Conservation (phyloP, 768 basidiomycete species). For the Russula abietina region DNA sequence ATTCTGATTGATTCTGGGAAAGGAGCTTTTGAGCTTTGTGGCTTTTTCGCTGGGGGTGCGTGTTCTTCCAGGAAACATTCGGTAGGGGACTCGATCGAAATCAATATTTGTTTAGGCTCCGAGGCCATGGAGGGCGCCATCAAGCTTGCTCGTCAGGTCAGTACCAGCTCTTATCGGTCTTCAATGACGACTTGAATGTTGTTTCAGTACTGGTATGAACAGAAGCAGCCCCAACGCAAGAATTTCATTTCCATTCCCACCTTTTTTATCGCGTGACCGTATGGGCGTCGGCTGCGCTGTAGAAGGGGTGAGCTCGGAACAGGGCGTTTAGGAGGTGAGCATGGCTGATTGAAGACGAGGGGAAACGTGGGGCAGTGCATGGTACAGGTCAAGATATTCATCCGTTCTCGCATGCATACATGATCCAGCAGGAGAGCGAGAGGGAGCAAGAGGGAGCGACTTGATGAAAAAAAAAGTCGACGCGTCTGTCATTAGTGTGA, state of each 20-base stretch:
- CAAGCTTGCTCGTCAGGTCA: conserved; percentile 73
- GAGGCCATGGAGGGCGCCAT: conserved; percentile 88
- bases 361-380: no score
- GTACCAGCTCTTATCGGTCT: conserved; percentile 12
- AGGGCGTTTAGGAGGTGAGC: no score
- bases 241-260: conserved; percentile 87
- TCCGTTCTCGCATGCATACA: no score
- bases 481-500: no score
- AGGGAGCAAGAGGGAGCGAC: no score
- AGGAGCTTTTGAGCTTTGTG: conserved; percentile 66
- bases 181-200: not conserved
- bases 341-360: no score
- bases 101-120: conserved; percentile 46
- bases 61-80: not conserved
- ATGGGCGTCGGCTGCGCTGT: no score
- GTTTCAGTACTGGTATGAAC: conserved; percentile 64
- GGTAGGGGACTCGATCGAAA: not conserved
- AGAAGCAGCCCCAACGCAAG: conserved; percentile 58
- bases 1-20: conserved; percentile 57
- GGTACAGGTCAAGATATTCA: no score
- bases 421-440: no score
- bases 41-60: conserved; percentile 72
- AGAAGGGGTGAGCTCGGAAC: no score
- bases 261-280: no score
- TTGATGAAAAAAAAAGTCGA: no score